phyloP scores from a whole-genome alignment of 2,329 filamentous ascomycete species.

The Acrocalymma vagum region DNA sequence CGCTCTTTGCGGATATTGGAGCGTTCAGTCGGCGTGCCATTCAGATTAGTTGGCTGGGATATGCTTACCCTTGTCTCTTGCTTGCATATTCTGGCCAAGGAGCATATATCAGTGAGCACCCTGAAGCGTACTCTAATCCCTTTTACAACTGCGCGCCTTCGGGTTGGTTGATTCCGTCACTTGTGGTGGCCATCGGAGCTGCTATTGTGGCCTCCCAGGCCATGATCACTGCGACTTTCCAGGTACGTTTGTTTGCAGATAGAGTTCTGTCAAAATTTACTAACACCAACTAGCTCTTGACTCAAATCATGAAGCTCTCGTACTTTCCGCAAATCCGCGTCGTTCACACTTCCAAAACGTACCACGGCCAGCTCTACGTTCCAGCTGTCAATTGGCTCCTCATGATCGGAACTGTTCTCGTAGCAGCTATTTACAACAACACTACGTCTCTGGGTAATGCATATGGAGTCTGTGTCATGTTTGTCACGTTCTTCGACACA shows the following conservation, averaged over 20 bases:
- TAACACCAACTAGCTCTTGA: slow-evolving; percentile 57
- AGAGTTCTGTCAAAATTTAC: slow-evolving; percentile 9
- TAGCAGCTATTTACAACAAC: slow-evolving; percentile 78
- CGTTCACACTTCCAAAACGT: slow-evolving; percentile 73
- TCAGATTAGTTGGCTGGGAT: slow-evolving; percentile 75
- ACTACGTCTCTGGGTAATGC: slow-evolving; percentile 71
- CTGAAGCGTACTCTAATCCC: slow-evolving; percentile 72
- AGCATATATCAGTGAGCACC: slow-evolving; percentile 70
- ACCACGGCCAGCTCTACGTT: slow-evolving; percentile 80
- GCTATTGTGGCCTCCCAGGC: slow-evolving; percentile 81
- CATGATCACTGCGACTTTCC: slow-evolving; percentile 79
- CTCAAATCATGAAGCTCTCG: slow-evolving; percentile 75
- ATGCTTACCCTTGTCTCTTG: slow-evolving; percentile 73
- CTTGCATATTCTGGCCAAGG: slow-evolving; percentile 77
- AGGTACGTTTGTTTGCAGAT: slow-evolving; percentile 50
- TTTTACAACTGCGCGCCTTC: slow-evolving; percentile 76
- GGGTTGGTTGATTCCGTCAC: slow-evolving; percentile 72
- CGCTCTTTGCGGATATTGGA: slow-evolving; percentile 79
- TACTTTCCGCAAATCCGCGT: slow-evolving; percentile 82
- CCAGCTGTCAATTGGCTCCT: slow-evolving; percentile 80
- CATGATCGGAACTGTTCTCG: slow-evolving; percentile 77
- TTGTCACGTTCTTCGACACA: slow-evolving; percentile 81
- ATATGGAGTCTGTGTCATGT: slow-evolving; percentile 81
- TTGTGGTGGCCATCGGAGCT: slow-evolving; percentile 74
- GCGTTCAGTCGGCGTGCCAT: slow-evolving; percentile 75